Conservation (phyloP, 106 monocot species). For the Dioscorea alata region DNA sequence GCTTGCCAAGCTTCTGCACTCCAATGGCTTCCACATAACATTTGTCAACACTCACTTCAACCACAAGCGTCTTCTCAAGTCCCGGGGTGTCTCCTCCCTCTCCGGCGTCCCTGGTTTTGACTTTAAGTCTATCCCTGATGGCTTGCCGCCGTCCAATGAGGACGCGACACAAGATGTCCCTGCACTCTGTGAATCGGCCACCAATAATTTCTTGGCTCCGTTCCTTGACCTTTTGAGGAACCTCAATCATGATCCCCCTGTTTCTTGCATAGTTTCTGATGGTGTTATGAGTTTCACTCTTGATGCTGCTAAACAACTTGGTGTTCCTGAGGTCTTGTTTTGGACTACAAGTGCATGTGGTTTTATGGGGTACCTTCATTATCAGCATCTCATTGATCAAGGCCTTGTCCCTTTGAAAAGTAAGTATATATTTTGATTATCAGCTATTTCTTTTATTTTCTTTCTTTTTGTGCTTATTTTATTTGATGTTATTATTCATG, state of each 20-base stretch:
- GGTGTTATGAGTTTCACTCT: conserved; percentile 1
- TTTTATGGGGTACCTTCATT: conserved; percentile 9
- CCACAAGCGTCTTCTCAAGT: conserved; percentile 22
- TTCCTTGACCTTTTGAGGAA: neutral
- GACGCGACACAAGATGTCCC: conserved; percentile 5
- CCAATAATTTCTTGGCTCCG: neutral
- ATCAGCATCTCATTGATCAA: conserved; percentile 1
- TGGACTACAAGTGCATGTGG: conserved; percentile 7
- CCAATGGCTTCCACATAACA: conserved; percentile 28
- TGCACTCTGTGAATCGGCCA: neutral
- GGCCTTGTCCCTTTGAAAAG: conserved; percentile 6
- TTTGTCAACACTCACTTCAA: conserved; percentile 32
- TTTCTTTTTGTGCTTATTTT: too few species aligned
- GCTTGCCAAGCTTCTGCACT: conserved; percentile 25
- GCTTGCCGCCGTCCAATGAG: conserved; percentile 1
- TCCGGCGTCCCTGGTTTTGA: neutral
- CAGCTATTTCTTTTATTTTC: too few species aligned
- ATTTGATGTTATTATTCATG: too few species aligned
- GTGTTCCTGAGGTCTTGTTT: neutral
- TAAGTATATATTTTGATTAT: neutral
- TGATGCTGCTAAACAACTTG: conserved; percentile 1
- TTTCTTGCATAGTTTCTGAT: conserved; percentile 5
- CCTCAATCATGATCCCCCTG: neutral
- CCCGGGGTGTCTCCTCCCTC: conserved; percentile 5
- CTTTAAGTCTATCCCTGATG: conserved; percentile 9